Evolutionary conservation across 2,329 filamentous ascomycete genomes (phyloP).

Genomic region (Teratosphaeria zuluensis): DNA sequence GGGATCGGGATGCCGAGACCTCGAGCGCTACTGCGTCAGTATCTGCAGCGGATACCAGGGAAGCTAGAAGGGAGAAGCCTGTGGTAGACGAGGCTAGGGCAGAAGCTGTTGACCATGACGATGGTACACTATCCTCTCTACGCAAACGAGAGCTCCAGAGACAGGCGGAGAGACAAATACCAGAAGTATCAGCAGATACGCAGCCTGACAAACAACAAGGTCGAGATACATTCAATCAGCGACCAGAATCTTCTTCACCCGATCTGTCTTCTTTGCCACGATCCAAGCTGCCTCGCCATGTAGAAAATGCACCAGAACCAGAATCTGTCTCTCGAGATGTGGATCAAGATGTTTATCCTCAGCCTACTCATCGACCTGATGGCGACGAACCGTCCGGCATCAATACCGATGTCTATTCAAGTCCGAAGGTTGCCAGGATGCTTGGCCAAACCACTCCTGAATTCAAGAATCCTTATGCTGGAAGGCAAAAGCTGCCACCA

Average conservation of each 20-base stretch:
- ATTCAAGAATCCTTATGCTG: slow-evolving; percentile 30
- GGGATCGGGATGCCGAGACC: slow-evolving; percentile 18
- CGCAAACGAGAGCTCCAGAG: slow-evolving; percentile 31
- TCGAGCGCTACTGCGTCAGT: not conserved
- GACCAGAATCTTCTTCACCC: slow-evolving; percentile 37
- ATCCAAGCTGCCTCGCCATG: slow-evolving; percentile 45
- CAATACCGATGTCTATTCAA: slow-evolving; percentile 7
- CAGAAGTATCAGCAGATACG: slow-evolving; percentile 39
- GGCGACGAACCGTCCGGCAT: slow-evolving; percentile 44
- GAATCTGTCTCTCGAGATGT: slow-evolving; percentile 32
- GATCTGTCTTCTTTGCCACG: slow-evolving; percentile 45
- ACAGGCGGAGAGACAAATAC: slow-evolving; percentile 43
- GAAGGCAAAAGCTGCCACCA: slow-evolving; percentile 19
- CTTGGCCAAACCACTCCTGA: slow-evolving; percentile 29
- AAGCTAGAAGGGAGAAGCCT: not conserved
- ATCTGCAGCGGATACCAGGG: not conserved
- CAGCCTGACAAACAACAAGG: slow-evolving; percentile 28
- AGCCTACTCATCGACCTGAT: slow-evolving; percentile 1
- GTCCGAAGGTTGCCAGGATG: slow-evolving; percentile 42
- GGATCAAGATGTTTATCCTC: slow-evolving; percentile 44
- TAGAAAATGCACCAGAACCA: slow-evolving; percentile 37
- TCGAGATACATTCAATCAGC: slow-evolving; percentile 48
- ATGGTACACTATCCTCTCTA: slow-evolving; percentile 25
- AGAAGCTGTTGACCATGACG: slow-evolving; percentile 21
- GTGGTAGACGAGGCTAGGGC: not conserved